Base-by-base conservation (phyloP, 768 basidiomycete species). In the Russula virescens region DNA sequence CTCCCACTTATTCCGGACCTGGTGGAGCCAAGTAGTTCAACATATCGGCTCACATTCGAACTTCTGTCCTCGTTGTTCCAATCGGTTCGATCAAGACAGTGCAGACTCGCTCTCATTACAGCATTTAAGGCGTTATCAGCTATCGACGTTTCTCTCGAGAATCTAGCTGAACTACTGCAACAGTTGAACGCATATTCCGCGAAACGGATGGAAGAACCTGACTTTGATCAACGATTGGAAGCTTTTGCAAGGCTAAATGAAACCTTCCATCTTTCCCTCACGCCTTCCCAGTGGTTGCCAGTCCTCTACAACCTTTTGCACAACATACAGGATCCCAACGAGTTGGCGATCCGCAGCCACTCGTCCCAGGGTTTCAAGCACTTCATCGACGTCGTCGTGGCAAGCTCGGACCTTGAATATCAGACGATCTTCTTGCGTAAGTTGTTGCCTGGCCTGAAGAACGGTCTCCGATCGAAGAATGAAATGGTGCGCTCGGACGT, bases 401-500 rank as follows among this genome's bases (percentile, higher is more conserved):
- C 73, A 25, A 70, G 74, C 34, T 68, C 74, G 9, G 75, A 75
- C 1, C 61, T 76, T 1, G 82, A 83, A 38, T 79, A 76, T 55
- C 82, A 85, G 68, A 70, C 62, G 5, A 74, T 84, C 2, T 88
- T 96, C 71, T 72, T 83, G 51, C 82, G 81, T 28, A 77, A 83
- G 2, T 78, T 97, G 23, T 84, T 85, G 64, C 88, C 94, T 6
- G 88, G 87, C 5, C 72, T 98, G 25, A 91, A 91, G 73, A 87
- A 87, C 65, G 83, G 87, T 0, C 72, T 98, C 55, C 82, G 84
- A 45, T 88, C 90, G 8, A 89, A 87, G 75, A 81, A 83, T 60
- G 95, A 98, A 73, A 75, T 91, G 59, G 91, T 97, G n/a, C 84
- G 96, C 11, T 80, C 84, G 0, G 96, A 99, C 67, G 77, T 91